phyloP scores from a whole-genome alignment of 2,329 filamentous ascomycete species.

The Monosporascus sp. region DNA sequence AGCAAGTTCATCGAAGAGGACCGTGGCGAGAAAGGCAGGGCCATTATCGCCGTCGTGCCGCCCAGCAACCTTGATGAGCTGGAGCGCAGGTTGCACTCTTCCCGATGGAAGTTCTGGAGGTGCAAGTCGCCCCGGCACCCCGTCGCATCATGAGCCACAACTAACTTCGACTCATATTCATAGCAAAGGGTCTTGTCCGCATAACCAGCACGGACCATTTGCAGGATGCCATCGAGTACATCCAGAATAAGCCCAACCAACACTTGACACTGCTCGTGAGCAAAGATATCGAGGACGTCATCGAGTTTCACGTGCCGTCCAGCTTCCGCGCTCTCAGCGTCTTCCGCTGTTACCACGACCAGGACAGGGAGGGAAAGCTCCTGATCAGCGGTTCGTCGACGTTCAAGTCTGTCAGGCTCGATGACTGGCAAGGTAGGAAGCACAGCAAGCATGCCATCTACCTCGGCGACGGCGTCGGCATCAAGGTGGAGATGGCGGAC shows the following conservation, averaged over 20 bases:
- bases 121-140: neutral
- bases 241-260: neutral
- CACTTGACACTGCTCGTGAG: slow-evolving; percentile 3
- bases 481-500: slow-evolving; percentile 1
- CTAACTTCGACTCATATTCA: neutral
- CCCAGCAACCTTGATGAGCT: neutral
- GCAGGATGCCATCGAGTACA: slow-evolving; percentile 2
- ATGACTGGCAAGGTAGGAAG: slow-evolving; percentile 3
- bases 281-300: neutral
- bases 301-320: slow-evolving; percentile 2
- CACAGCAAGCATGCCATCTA: slow-evolving; percentile 5
- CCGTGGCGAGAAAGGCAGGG: slow-evolving; percentile 2
- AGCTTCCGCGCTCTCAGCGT: slow-evolving; percentile 3
- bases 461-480: slow-evolving; percentile 4
- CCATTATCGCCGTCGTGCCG: slow-evolving; percentile 5
- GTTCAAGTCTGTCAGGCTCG: slow-evolving; percentile 1
- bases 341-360: slow-evolving; percentile 2
- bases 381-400: slow-evolving; percentile 1
- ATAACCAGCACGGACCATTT: slow-evolving; percentile 1
- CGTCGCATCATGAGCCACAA: neutral
- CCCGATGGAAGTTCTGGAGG: slow-evolving; percentile 3
- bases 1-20: slow-evolving; percentile 5
- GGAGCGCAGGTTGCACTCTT: slow-evolving; percentile 2
- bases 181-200: slow-evolving; percentile 1
- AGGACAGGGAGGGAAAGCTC: neutral